phyloP scores from a whole-genome alignment of 1,139 yeast genomes.

The Geotrichum aggregatum region DNA sequence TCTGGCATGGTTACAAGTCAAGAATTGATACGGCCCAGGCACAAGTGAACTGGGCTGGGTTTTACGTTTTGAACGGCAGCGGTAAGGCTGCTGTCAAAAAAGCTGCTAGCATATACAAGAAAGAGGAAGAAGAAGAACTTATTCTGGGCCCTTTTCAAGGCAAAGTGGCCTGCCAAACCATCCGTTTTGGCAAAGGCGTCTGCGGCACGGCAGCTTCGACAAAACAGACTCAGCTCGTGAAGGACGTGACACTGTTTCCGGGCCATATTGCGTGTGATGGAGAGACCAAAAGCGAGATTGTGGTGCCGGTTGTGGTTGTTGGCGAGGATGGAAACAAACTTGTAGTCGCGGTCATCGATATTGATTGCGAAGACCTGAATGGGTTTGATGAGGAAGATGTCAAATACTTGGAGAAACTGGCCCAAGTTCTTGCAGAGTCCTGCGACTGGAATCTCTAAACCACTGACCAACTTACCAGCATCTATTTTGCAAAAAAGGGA shows the following conservation, averaged over 20 bases:
- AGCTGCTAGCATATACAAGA: too few species aligned
- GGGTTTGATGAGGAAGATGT: constrained; percentile 69
- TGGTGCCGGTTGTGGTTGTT: constrained; percentile 76
- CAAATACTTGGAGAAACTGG: constrained; percentile 57
- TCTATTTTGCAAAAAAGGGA: too few species aligned
- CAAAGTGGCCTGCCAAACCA: constrained; percentile 88
- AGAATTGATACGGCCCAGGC: constrained; percentile 34
- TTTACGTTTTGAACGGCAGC: constrained; percentile 54
- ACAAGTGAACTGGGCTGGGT: constrained; percentile 88
- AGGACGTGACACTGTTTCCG: constrained; percentile 70
- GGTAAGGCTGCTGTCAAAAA: constrained; percentile 26
- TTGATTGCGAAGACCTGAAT: constrained; percentile 62
- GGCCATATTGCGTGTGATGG: constrained; percentile 98
- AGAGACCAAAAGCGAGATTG: constrained; percentile 87
- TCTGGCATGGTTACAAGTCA: constrained; percentile 84
- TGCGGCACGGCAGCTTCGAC: constrained; percentile 78
- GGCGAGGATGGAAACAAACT: constrained; percentile 40
- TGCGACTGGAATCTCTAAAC: constrained; percentile 40
- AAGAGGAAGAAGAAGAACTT: too few species aligned
- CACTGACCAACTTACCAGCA: too few species aligned
- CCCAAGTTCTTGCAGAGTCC: constrained; percentile 46
- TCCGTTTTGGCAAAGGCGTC: constrained; percentile 76
- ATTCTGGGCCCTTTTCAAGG: constrained; percentile 94
- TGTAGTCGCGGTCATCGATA: constrained; percentile 73
- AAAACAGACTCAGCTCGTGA: constrained; percentile 63